These are phyloP conservation scores for Pichia heedii DNA, from an alignment of 805 yeast genomes.

Conservation along the genomic window DNA sequence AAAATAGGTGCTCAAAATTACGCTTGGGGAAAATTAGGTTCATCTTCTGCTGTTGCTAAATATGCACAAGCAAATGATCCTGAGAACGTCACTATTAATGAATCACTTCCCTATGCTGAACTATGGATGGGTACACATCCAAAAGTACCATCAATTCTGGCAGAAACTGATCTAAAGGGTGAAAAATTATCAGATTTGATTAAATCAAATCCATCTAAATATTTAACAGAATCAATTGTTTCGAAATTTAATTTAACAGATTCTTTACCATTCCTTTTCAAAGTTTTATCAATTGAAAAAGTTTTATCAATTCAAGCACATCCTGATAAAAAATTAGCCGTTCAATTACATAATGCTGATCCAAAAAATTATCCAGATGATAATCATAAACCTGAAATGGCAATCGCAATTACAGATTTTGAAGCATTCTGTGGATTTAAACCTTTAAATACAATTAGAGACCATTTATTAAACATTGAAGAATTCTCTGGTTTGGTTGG, in stretches of 20 bases:
- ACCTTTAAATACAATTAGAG: constrained; percentile 71
- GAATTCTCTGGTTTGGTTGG: constrained; percentile 72
- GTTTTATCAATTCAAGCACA: constrained; percentile 96
- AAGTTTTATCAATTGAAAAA: constrained; percentile 86
- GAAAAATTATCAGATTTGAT: constrained; percentile 61
- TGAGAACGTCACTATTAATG: constrained; percentile 46
- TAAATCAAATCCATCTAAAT: constrained; percentile 44
- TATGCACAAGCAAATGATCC: constrained; percentile 70
- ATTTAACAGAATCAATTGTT: constrained; percentile 52
- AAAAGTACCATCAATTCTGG: constrained; percentile 67
- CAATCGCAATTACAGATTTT: constrained; percentile 89
- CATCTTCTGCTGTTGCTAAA: constrained; percentile 79
- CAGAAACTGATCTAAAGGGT: constrained; percentile 30
- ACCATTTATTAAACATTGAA: constrained; percentile 60
- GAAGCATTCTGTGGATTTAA: constrained; percentile 98
- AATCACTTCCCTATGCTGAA: constrained; percentile 85
- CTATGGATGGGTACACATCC: constrained; percentile 99
- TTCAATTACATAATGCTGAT: constrained; percentile 65
- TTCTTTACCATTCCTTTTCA: constrained; percentile 86
- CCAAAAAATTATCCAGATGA: constrained; percentile 96
- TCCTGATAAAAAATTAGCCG: constrained; percentile 84
- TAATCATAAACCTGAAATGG: constrained; percentile 99
- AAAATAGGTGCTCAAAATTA: constrained; percentile 28
- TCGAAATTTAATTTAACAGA: constrained; percentile 50
- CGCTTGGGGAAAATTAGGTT: constrained; percentile 62